Conservation (phyloP, 805 yeast genomes). For the Kodamaea hsintzibuensis region DNA sequence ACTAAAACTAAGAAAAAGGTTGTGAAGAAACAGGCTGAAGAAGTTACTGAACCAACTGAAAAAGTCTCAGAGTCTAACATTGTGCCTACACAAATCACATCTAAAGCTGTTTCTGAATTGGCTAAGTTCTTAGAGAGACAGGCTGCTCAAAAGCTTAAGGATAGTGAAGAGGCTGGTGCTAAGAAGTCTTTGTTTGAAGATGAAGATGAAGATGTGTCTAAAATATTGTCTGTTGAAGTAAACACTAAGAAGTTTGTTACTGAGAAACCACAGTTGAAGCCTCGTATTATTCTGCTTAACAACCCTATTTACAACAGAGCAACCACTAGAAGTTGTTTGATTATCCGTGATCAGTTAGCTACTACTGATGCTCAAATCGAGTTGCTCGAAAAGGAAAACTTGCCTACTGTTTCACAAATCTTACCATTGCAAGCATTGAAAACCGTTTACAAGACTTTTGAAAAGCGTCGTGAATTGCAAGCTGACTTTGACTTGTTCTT, state of each 20-base stretch:
- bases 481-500: slow-evolving; percentile 73
- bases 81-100: slow-evolving; percentile 13
- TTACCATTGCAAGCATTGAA: slow-evolving; percentile 74
- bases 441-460: slow-evolving; percentile 84
- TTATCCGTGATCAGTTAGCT: slow-evolving; percentile 63
- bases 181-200: slow-evolving; percentile 53
- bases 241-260: slow-evolving; percentile 67
- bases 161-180: slow-evolving; percentile 23
- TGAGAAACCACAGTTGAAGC: slow-evolving; percentile 58
- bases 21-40: slow-evolving; percentile 4
- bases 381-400: slow-evolving; percentile 45
- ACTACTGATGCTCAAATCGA: slow-evolving; percentile 46
- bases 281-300: slow-evolving; percentile 47
- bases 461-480: slow-evolving; percentile 76
- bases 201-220: slow-evolving; percentile 49
- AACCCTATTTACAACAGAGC: slow-evolving; percentile 45
- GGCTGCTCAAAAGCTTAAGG: slow-evolving; percentile 24
- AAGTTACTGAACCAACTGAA: not conserved
- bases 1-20: not conserved
- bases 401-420: slow-evolving; percentile 53
- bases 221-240: slow-evolving; percentile 58
- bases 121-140: slow-evolving; percentile 51
- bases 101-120: slow-evolving; percentile 65
- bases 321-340: slow-evolving; percentile 56
- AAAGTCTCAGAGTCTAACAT: not conserved